Evolutionary conservation across 192 early-diverging fungal genomes (phyloP).

Genomic region (Entomortierella parvispora): DNA sequence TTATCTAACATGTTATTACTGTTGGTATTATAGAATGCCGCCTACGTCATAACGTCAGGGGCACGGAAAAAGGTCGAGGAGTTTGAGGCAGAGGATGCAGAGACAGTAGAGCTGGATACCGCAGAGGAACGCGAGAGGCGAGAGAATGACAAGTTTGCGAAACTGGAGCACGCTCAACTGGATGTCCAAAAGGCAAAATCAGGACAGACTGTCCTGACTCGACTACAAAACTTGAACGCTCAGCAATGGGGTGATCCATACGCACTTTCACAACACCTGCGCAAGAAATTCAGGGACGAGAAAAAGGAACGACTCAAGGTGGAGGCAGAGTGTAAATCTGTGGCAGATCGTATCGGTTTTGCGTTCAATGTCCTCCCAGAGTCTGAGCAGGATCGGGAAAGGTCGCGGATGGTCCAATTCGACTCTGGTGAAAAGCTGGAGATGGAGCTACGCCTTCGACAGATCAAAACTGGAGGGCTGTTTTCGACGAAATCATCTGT

Average conservation of each 20-base stretch:
- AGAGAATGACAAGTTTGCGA: constrained; percentile 38
- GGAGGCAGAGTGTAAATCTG: constrained; percentile 26
- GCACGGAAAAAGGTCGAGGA: constrained; percentile 81
- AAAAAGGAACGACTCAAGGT: constrained; percentile 17
- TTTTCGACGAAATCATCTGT: constrained; percentile 7
- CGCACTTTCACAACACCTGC: constrained; percentile 71
- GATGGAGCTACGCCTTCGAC: constrained; percentile 18
- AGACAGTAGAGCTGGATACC: constrained; percentile 68
- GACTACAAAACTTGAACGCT: constrained; percentile 73
- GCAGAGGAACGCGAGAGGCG: constrained; percentile 13
- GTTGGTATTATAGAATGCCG: constrained; percentile 60
- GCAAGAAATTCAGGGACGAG: constrained; percentile 72
- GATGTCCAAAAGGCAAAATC: constrained; percentile 64
- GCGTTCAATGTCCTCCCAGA: constrained; percentile 35
- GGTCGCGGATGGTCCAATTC: constrained; percentile 20
- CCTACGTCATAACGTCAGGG: constrained; percentile 75
- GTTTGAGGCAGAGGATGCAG: constrained; percentile 73
- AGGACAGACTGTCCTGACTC: constrained; percentile 58
- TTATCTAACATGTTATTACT: neutral
- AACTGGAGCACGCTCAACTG: constrained; percentile 66
- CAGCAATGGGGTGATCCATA: constrained; percentile 85
- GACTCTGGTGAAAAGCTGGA: constrained; percentile 12
- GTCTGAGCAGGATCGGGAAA: constrained; percentile 21
- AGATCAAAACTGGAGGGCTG: constrained; percentile 28
- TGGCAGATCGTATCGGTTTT: constrained; percentile 40